A percentile compares a stretch with the other conserved stretches of the same genome.
Conservation (phyloP, 2,329 filamentous ascomycete species). For the Fusarium newnesense region DNA sequence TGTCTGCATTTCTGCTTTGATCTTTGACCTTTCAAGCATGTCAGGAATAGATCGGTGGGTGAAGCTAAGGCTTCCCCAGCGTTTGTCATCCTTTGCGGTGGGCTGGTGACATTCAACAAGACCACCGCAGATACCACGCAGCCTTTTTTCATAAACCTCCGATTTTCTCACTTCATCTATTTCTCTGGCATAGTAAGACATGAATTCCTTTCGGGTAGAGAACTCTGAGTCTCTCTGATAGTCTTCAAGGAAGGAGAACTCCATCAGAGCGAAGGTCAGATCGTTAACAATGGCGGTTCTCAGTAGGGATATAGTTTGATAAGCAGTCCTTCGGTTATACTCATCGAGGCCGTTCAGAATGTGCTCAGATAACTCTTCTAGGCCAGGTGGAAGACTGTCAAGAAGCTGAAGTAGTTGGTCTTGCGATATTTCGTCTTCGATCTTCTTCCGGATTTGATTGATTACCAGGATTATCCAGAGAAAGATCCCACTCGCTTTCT, state of each 20-base stretch:
- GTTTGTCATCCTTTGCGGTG: rapidly evolving
- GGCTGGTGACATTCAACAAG: not conserved
- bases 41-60: constrained; percentile 2
- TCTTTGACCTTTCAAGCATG: not conserved
- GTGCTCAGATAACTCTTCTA: not conserved
- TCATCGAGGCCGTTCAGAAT: not conserved
- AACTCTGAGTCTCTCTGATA: not conserved
- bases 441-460: not conserved
- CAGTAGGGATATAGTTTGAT: not conserved
- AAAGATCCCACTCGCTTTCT: not conserved
- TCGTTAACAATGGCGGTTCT: not conserved
- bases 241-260: not conserved
- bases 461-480: not conserved
- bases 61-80: not conserved
- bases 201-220: not conserved
- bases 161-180: not conserved
- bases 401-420: not conserved
- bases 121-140: not conserved
- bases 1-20: not conserved
- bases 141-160: not conserved
- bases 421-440: not conserved
- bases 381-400: not conserved
- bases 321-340: not conserved
- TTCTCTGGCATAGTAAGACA: not conserved
- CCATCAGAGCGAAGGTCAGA: not conserved